Evolutionary conservation across 495 filamentous ascomycete species (phyloP).

Genomic region (Hyaloscypha finlandica): DNA sequence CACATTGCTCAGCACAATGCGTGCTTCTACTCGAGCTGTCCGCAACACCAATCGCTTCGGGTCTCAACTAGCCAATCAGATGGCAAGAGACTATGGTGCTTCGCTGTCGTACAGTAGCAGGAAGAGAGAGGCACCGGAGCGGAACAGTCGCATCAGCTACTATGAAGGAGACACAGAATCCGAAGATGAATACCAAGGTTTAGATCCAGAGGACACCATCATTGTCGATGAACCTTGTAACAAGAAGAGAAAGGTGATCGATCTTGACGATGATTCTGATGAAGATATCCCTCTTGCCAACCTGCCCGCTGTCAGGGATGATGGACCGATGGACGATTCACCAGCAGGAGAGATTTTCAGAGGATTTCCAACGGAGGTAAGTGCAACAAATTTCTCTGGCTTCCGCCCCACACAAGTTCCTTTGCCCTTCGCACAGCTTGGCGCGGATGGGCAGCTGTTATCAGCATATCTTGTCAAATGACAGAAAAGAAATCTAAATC

Average conservation of each 20-base stretch:
- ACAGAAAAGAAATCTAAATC: background rate
- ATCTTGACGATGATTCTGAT: background rate
- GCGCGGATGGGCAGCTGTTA: background rate
- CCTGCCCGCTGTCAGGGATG: background rate
- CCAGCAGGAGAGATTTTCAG: background rate
- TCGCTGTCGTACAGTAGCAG: background rate
- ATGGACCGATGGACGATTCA: background rate
- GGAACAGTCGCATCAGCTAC: background rate
- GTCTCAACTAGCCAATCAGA: background rate
- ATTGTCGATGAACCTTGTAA: background rate
- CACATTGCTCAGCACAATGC: background rate
- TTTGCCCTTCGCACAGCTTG: background rate
- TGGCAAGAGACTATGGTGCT: background rate
- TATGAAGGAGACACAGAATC: background rate
- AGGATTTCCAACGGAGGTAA: constrained; percentile 1
- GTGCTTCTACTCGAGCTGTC: background rate
- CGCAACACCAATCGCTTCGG: background rate
- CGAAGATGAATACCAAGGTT: background rate
- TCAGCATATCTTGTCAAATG: background rate
- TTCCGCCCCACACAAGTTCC: background rate
- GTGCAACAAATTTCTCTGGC: background rate
- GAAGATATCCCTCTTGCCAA: background rate
- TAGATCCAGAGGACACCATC: background rate
- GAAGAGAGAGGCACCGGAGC: background rate
- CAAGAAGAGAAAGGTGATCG: background rate